Conservation (phyloP, 2,329 filamentous ascomycete species). For the Byssoonygena ceratinophila region DNA sequence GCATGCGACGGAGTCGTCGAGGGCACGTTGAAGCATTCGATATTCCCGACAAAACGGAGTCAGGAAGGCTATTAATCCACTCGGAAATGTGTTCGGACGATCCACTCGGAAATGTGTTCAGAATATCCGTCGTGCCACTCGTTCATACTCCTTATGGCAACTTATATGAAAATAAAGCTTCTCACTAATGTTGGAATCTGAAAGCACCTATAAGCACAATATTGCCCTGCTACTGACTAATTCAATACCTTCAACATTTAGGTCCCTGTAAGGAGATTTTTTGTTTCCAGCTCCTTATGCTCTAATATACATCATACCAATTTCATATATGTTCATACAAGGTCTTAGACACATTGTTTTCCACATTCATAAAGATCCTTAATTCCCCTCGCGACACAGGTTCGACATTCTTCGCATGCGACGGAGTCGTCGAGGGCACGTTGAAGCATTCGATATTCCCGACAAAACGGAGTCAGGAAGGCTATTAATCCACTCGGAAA, state of each 20-base stretch:
- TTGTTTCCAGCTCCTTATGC: too few species aligned
- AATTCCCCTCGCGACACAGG: neutral
- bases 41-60: neutral
- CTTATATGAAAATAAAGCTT: too few species aligned
- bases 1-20: neutral
- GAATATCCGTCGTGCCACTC: neutral
- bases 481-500: neutral
- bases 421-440: neutral
- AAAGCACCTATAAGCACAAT: too few species aligned
- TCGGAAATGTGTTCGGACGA: neutral
- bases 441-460: neutral
- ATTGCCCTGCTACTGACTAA: too few species aligned
- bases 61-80: neutral
- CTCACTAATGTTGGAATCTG: too few species aligned
- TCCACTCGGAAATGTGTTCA: neutral
- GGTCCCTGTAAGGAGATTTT: too few species aligned
- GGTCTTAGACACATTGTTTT: too few species aligned
- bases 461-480: neutral
- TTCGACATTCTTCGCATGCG: neutral
- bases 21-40: neutral
- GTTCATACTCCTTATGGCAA: too few species aligned
- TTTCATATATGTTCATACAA: too few species aligned
- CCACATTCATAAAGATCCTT: neutral
- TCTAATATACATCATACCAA: too few species aligned
- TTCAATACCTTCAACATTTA: too few species aligned